phyloP scores from a whole-genome alignment of 2,329 filamentous ascomycete genomes.

The Fonsecaea nubica region DNA sequence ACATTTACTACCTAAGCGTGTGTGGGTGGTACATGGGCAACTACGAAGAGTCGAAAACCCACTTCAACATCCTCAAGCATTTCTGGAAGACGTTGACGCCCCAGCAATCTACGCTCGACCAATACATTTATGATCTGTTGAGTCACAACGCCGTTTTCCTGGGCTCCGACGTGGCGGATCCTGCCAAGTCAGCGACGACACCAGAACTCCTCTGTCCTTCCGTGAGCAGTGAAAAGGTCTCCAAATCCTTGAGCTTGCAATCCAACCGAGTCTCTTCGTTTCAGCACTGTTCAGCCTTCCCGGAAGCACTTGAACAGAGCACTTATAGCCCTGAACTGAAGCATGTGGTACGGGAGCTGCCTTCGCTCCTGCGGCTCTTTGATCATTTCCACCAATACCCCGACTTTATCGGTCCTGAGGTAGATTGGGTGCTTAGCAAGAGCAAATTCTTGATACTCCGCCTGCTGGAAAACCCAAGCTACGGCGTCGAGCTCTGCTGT shows the following conservation, averaged over 20 bases:
- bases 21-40: conserved; percentile 33
- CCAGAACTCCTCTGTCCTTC: neutral
- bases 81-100: conserved; percentile 25
- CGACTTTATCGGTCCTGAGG: conserved; percentile 6
- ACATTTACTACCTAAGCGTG: conserved; percentile 33
- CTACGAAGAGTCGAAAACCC: conserved; percentile 30
- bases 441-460: conserved; percentile 14
- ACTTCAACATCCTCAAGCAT: conserved; percentile 31
- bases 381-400: neutral
- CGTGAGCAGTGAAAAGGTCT: neutral
- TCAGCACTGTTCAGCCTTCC: conserved; percentile 19
- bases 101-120: conserved; percentile 18
- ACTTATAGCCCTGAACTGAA: conserved; percentile 22
- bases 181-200: neutral
- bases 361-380: conserved; percentile 4
- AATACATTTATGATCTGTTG: conserved; percentile 25
- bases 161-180: conserved; percentile 1
- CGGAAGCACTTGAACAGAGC: conserved; percentile 6
- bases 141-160: conserved; percentile 22
- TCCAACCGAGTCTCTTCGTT: neutral
- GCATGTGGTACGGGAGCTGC: conserved; percentile 10
- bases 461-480: conserved; percentile 24
- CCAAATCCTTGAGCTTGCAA: neutral
- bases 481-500: conserved; percentile 28
- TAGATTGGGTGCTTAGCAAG: conserved; percentile 10